Conservation (phyloP, 345 rosid species). For the Ceriops zippeliana region DNA sequence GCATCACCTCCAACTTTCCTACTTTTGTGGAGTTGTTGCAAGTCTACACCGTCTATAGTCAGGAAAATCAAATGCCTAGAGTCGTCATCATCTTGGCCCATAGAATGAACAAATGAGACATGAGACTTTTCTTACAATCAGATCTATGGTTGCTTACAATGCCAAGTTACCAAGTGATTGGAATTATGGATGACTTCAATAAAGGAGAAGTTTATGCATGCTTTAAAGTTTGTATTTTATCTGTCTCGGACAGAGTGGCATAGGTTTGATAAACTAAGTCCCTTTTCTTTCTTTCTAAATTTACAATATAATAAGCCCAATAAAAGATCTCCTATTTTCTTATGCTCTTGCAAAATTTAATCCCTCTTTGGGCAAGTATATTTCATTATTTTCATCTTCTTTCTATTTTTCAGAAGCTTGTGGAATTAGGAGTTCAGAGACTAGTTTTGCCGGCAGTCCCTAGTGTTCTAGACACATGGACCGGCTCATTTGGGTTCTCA, state of each 20-base stretch:
- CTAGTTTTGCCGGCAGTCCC: constrained; percentile 79
- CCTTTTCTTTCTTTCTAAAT: neutral
- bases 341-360: neutral
- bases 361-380: neutral
- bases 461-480: constrained; percentile 59
- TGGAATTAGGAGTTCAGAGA: constrained; percentile 61
- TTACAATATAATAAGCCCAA: neutral
- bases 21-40: too few species aligned
- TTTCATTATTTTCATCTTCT: constrained; percentile 6
- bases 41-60: neutral
- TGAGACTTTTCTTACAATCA: too few species aligned
- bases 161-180: neutral
- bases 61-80: neutral
- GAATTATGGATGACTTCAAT: neutral
- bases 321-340: neutral
- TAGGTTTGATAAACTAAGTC: neutral
- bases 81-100: neutral
- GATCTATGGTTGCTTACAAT: neutral
- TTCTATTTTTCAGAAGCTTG: constrained; percentile 46
- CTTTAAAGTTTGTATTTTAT: too few species aligned
- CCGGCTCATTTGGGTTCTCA: constrained; percentile 68
- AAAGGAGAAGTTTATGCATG: neutral
- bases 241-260: neutral
- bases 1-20: too few species aligned
- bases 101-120: neutral